Evolutionary conservation across 352 stramenopile species (phyloP).

Genomic region (Pythium insidiosum): DNA sequence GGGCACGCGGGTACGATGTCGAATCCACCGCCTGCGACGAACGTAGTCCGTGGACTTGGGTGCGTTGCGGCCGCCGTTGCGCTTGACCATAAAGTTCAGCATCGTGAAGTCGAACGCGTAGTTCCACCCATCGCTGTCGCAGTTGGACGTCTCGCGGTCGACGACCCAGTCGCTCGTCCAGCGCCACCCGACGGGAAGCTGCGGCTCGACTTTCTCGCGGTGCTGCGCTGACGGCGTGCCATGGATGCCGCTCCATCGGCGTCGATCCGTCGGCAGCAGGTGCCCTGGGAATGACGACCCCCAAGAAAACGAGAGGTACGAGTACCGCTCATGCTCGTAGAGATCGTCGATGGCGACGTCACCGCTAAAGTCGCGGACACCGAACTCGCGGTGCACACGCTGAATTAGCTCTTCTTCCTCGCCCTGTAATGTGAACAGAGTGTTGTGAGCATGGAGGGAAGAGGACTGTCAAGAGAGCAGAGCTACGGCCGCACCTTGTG

Average conservation of each 20-base stretch:
- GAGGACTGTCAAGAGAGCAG: background rate
- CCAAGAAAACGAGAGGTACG: constrained; percentile 69
- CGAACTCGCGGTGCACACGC: constrained; percentile 49
- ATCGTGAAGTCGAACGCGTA: constrained; percentile 79
- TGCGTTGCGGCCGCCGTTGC: constrained; percentile 34
- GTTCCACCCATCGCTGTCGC: constrained; percentile 59
- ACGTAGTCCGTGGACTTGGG: constrained; percentile 64
- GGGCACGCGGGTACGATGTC: constrained; percentile 31
- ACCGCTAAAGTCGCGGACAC: constrained; percentile 59
- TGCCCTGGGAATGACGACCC: constrained; percentile 60
- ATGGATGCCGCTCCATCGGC: constrained; percentile 44
- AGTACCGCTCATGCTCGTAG: constrained; percentile 81
- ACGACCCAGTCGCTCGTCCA: constrained; percentile 61
- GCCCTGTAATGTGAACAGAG: constrained; percentile 13
- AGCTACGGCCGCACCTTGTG: constrained; percentile 19
- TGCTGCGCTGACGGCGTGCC: constrained; percentile 55
- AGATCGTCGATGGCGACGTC: constrained; percentile 63
- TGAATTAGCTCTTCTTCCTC: constrained; percentile 54
- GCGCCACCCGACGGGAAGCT: constrained; percentile 52
- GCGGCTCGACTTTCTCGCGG: constrained; percentile 46
- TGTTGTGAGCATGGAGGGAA: background rate
- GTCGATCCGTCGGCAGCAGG: constrained; percentile 55
- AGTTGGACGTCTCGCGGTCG: constrained; percentile 39
- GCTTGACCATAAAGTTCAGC: constrained; percentile 64
- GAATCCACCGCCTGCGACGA: constrained; percentile 54